Base-by-base conservation (phyloP, 129 eudicot genomes). In the Gnaphalium uliginosum region DNA sequence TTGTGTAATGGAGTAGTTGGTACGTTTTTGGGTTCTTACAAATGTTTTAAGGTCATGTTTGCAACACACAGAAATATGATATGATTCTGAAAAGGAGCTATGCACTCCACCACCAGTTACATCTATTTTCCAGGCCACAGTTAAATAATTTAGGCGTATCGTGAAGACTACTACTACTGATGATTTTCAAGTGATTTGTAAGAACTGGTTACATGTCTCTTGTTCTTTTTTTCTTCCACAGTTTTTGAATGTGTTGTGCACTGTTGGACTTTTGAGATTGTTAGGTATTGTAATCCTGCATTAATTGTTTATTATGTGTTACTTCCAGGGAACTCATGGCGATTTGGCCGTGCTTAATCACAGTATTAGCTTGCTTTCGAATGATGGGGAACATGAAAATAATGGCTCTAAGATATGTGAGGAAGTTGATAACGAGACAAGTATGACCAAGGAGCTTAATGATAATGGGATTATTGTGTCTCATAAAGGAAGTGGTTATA, bases 131-230 rank as follows among this genome's bases (percentile, higher is more conserved):
- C 90, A 64, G 88, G 89, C 25, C 83, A 83, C 58, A 80, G 89
- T 80, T 86, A 43, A 58, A 57, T 50, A 73, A 68, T 14, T 71
- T 90, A 90, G 86, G 85, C 81, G 84, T 82, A 67, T 73, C 85
- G 66, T 79, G 96, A 89, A 87, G 93, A 73, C 87, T 83, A 63
- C 68, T 29, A 63, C 68, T 15, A 73, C 88, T 87, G 85, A 82
- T 89, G 93, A 82, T 80, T 78, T 87, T 87, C 86, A 85, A 66
- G 75, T 84, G 81, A 89, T 84, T 90, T 89, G 97, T 89, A 87
- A 89, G 96, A 87, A 76, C 76, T 84, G 83, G 90, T 69, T 84
- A 81, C 76, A 81, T 74, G 85, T 60, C 76, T 79, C 66, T 35
- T 62, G 17, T 72, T 57, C 56, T 17, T 70, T 26, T 9, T 35